Base-by-base conservation (phyloP, 495 filamentous ascomycete genomes). In the Parathielavia hyrcaniae region DNA sequence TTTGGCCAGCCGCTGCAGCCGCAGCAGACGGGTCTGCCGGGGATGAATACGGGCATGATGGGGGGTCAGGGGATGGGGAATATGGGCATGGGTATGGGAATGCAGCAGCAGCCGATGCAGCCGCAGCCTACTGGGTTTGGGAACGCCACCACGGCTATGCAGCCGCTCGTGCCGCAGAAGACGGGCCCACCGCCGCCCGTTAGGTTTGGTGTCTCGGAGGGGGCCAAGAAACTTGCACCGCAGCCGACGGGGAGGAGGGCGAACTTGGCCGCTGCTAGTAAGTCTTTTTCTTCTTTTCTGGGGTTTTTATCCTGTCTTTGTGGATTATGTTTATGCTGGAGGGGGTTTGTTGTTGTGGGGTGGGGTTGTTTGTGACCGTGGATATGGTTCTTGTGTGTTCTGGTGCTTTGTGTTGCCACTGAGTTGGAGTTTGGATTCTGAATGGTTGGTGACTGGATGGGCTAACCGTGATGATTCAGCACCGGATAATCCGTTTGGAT, bases 261-360 rank as follows among this genome's bases (percentile, higher is more conserved):
- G 54, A 96, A 97, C 69, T 79, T 97, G 62, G 75, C 84, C 41
- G 86, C 92, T 81, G 93, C 93, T 66, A 98, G 93, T 98, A 87
- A 85, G 92, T 88, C n/a, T 52, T 60, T 58, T 55, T 54, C 40
- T 55, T 59, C 59, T 48, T 49, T 39, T 47, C 26, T 63, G 26
- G 26, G 6, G 26, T 2, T 30, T 30, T 30, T 30, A 30, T 30
- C n/a, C n/a, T n/a, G n/a, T n/a, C n/a, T n/a, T n/a, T n/a, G n/a
- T n/a, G n/a, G n/a, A n/a, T n/a, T n/a, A n/a, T n/a, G n/a, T n/a
- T n/a, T n/a, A n/a, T n/a, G n/a, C n/a, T n/a, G 26, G 26, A 30
- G 2, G 26, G 6, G 26, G 26, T 30, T 30, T 30, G 26, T 30
- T 30, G 2, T 30, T 30, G 26, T 30, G n/a, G n/a, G n/a, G 26